phyloP scores from a whole-genome alignment of 2,329 filamentous ascomycete species.

The Neurospora crassa region DNA sequence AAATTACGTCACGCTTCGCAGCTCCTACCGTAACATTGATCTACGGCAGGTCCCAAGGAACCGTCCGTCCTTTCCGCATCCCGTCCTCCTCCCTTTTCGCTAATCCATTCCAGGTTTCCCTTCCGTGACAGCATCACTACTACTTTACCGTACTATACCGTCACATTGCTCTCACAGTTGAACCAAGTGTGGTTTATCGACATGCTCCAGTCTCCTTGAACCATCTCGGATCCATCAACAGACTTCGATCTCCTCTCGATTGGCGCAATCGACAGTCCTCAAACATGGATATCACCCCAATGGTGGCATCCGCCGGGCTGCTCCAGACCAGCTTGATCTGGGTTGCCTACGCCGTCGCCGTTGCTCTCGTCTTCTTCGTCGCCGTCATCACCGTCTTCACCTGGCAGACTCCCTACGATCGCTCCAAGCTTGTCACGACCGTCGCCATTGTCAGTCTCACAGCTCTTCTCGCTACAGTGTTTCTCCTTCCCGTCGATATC shows the following conservation, averaged over 20 bases:
- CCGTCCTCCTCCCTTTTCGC: neutral
- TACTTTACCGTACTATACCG: neutral
- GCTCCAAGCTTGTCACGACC: slow-evolving; percentile 69
- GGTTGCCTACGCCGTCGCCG: slow-evolving; percentile 80
- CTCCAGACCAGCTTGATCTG: slow-evolving; percentile 89
- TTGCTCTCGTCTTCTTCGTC: slow-evolving; percentile 65
- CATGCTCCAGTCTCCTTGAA: neutral
- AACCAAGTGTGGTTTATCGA: too few species aligned
- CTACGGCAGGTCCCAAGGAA: neutral
- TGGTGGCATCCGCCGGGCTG: slow-evolving; percentile 37
- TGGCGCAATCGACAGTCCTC: neutral
- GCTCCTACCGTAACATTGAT: neutral
- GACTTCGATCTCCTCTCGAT: neutral
- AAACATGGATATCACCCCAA: neutral
- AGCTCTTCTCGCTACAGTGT: slow-evolving; percentile 78
- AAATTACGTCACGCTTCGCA: neutral
- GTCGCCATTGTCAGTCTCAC: slow-evolving; percentile 84
- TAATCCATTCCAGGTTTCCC: neutral
- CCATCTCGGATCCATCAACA: neutral
- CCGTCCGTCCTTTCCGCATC: neutral
- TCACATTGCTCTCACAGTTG: neutral
- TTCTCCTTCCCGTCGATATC: slow-evolving; percentile 90
- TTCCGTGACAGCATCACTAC: neutral
- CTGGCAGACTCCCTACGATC: slow-evolving; percentile 83
- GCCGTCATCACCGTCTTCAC: slow-evolving; percentile 80